These are phyloP conservation scores for Starmerella floricola DNA, from an alignment of 805 yeast species.

Conservation along the genomic window DNA sequence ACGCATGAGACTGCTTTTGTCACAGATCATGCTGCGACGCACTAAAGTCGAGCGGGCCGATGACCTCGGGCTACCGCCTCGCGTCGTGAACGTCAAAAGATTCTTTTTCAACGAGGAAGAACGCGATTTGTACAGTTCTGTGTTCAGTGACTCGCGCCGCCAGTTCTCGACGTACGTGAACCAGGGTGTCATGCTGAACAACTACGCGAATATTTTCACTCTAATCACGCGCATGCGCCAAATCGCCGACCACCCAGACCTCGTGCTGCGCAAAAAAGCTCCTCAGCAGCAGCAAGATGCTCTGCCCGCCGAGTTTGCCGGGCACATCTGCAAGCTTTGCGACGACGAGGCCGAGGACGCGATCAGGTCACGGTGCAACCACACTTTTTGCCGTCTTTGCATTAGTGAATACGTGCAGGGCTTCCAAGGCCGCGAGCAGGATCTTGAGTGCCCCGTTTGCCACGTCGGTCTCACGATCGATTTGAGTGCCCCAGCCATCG, in stretches of 20 bases:
- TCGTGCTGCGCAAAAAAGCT: slow-evolving; percentile 47
- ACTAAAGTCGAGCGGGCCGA: slow-evolving; percentile 95
- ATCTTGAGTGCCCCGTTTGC: slow-evolving; percentile 86
- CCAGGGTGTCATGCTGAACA: slow-evolving; percentile 90
- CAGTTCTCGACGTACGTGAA: slow-evolving; percentile 87
- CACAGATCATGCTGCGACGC: slow-evolving; percentile 80
- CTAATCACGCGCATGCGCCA: slow-evolving; percentile 95
- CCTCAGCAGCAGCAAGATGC: neutral
- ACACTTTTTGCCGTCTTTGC: slow-evolving; percentile 85
- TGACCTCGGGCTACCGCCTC: slow-evolving; percentile 93
- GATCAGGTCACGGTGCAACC: slow-evolving; percentile 87
- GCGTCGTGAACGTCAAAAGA: slow-evolving; percentile 77
- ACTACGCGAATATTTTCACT: slow-evolving; percentile 94
- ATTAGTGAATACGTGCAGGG: slow-evolving; percentile 81
- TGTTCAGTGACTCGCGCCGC: slow-evolving; percentile 76
- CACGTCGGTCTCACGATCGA: slow-evolving; percentile 89
- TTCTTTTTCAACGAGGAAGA: slow-evolving; percentile 91
- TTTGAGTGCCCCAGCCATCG: slow-evolving; percentile 67
- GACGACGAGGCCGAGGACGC: slow-evolving; percentile 99
- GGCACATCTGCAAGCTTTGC: slow-evolving; percentile 79
- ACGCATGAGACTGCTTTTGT: slow-evolving; percentile 59
- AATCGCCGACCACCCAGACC: slow-evolving; percentile 94
- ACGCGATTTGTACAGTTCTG: slow-evolving; percentile 76
- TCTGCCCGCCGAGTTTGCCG: slow-evolving; percentile 31
- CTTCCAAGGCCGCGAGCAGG: slow-evolving; percentile 41